Conservation (phyloP, 495 filamentous ascomycete genomes). For the Massariosphaeria phaeospora region DNA sequence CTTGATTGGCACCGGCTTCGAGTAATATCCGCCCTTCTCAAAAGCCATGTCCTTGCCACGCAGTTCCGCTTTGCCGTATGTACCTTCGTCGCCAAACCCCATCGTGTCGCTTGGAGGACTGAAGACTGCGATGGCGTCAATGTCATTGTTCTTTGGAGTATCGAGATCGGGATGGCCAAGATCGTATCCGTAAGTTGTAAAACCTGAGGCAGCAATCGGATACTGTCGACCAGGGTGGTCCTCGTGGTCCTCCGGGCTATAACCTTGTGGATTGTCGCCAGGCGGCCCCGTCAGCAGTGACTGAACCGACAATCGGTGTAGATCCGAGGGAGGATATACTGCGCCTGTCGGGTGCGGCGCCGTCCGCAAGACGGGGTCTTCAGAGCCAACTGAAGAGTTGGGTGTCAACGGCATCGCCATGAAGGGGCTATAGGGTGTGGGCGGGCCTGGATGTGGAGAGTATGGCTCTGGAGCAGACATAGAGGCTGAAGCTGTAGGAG, state of each 20-base stretch:
- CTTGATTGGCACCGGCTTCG: conserved; percentile 59
- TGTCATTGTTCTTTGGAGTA: conserved; percentile 63
- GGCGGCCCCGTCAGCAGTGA: conserved; percentile 38
- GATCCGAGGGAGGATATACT: conserved; percentile 28
- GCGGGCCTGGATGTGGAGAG: conserved; percentile 31
- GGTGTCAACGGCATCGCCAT: conserved; percentile 27
- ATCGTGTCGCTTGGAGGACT: conserved; percentile 41
- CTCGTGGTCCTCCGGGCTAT: conserved; percentile 12
- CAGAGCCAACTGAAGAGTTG: conserved; percentile 30
- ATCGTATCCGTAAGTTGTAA: conserved; percentile 58
- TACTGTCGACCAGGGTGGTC: conserved; percentile 24
- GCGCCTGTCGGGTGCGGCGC: conserved; percentile 1
- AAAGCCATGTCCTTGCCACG: conserved; percentile 46
- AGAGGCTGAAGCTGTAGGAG: conserved; percentile 10
- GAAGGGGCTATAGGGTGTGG: conserved; percentile 27
- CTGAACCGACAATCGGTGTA: conserved; percentile 40
- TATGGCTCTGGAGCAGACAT: conserved; percentile 22
- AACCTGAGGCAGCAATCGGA: conserved; percentile 26
- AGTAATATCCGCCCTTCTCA: conserved; percentile 61
- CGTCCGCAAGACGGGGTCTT: conserved; percentile 14
- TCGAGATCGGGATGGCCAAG: conserved; percentile 64
- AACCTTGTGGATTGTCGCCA: conserved; percentile 15
- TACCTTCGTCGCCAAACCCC: conserved; percentile 44
- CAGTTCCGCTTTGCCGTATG: conserved; percentile 12
- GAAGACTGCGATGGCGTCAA: conserved; percentile 49